phyloP scores from a whole-genome alignment of 78 protist species.

The Tieghemostelium lacteum region DNA sequence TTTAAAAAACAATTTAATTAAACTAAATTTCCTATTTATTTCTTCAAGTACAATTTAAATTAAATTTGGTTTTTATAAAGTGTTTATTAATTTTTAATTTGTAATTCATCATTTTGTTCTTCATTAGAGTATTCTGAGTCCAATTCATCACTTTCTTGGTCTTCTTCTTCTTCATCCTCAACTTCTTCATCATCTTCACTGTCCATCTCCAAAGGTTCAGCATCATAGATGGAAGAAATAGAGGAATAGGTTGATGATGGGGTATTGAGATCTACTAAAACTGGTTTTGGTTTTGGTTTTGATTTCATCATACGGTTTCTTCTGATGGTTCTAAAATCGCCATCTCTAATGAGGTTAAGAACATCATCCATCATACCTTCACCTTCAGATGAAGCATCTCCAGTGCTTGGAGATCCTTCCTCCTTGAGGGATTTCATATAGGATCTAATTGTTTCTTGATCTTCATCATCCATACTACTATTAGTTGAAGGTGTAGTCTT shows the following conservation, averaged over 20 bases:
- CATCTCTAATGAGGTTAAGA: constrained; percentile 65
- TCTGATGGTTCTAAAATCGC: constrained; percentile 62
- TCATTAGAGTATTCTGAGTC: constrained; percentile 6
- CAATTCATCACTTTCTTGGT: background rate
- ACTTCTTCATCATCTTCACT: constrained; percentile 43
- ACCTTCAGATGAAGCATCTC: constrained; percentile 2
- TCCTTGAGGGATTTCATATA: background rate
- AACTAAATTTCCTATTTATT: too few species aligned
- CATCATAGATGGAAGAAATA: constrained; percentile 33
- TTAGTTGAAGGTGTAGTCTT: background rate
- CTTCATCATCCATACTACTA: constrained; percentile 24
- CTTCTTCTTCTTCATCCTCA: constrained; percentile 20
- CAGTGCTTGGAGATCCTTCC: background rate
- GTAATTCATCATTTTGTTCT: too few species aligned
- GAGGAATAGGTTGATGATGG: constrained; percentile 39
- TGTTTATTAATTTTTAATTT: too few species aligned
- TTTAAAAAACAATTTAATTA: too few species aligned
- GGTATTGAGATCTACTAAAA: constrained; percentile 16
- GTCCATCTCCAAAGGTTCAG: constrained; percentile 51
- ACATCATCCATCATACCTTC: constrained; percentile 79
- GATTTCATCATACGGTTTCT: constrained; percentile 15
- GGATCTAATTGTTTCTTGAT: constrained; percentile 39
- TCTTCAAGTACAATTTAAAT: too few species aligned
- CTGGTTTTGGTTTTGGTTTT: constrained; percentile 47
- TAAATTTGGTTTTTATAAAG: too few species aligned